A percentile compares a stretch with the other conserved stretches of the same genome.
These are phyloP conservation scores for Neofusicoccum sp. DNA, from an alignment of 2,329 filamentous ascomycete genomes.

Conservation along the genomic window DNA sequence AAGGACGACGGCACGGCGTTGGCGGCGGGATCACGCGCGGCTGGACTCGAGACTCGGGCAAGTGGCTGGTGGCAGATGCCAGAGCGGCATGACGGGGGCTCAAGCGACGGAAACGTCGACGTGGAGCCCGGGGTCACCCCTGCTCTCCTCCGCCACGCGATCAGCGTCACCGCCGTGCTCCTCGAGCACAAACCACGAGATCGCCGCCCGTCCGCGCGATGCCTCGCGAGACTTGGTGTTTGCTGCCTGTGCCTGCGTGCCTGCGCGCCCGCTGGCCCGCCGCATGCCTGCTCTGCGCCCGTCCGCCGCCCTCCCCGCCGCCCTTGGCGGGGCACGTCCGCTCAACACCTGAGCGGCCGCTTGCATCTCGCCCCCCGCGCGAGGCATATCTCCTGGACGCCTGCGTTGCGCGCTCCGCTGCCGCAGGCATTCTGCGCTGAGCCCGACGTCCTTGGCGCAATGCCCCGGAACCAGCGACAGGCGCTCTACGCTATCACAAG, in stretches of 20 bases:
- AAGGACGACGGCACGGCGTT: conserved; percentile 5
- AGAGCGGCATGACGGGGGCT: conserved; percentile 11
- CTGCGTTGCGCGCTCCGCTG: neutral
- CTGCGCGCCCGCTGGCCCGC: neutral
- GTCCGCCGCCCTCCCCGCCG: neutral
- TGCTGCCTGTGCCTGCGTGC: too few relatives aligned
- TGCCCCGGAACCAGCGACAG: neutral
- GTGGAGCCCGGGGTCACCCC: conserved; percentile 14
- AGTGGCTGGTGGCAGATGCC: conserved; percentile 10
- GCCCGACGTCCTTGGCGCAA: neutral
- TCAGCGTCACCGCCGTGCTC: neutral
- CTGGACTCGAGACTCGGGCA: neutral
- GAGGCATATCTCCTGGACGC: too few relatives aligned
- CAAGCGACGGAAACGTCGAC: conserved; percentile 16
- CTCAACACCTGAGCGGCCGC: too few relatives aligned
- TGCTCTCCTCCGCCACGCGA: conserved; percentile 4
- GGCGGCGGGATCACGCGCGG: conserved; percentile 15
- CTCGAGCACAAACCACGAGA: conserved; percentile 15
- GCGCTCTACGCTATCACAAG: neutral
- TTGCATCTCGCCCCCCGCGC: too few relatives aligned
- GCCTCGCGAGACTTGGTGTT: neutral
- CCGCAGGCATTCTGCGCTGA: neutral
- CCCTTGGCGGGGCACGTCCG: neutral
- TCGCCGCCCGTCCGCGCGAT: neutral
- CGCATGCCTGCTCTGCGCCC: too few relatives aligned